Evolutionary conservation across 345 rosid species (phyloP).

Genomic region (Mercurialis annua): DNA sequence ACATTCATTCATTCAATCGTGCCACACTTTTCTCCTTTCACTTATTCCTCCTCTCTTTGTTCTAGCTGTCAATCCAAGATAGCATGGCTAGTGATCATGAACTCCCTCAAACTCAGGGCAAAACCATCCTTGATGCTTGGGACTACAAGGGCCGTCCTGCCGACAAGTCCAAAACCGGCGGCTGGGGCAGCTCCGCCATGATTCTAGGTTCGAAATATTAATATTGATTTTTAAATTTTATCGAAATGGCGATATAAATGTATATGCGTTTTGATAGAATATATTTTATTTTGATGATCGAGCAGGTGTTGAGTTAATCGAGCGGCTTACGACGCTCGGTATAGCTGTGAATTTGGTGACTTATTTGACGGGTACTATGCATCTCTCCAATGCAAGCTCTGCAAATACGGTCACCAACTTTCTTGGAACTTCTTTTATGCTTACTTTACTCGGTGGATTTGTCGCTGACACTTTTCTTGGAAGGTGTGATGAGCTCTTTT

Average conservation of each 20-base stretch:
- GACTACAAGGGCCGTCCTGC: conserved; percentile 84
- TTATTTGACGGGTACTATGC: conserved; percentile 87
- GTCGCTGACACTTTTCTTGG: conserved; percentile 96
- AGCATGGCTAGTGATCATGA: conserved; percentile 32
- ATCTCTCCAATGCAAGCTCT: conserved; percentile 74
- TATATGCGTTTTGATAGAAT: not conserved
- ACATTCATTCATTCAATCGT: conserved; percentile 22
- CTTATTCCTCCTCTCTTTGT: not conserved
- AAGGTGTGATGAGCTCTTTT: conserved; percentile 35
- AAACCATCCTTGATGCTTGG: conserved; percentile 78
- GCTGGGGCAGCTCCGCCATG: conserved; percentile 94
- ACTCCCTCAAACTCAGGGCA: conserved; percentile 44
- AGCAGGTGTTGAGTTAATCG: conserved; percentile 75
- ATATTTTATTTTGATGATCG: not conserved
- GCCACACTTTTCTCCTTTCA: not conserved
- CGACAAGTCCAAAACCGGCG: conserved; percentile 61
- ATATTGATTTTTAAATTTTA: no score
- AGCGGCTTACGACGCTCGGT: conserved; percentile 90
- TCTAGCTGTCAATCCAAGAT: not conserved
- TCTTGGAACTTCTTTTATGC: conserved; percentile 94
- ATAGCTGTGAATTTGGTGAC: conserved; percentile 93
- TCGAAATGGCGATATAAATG: no score
- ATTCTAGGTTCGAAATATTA: conserved; percentile 51
- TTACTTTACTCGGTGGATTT: conserved; percentile 90
- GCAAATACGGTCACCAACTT: conserved; percentile 92